Conservation (phyloP, 495 filamentous ascomycete genomes). For the Neurospora sp. region DNA sequence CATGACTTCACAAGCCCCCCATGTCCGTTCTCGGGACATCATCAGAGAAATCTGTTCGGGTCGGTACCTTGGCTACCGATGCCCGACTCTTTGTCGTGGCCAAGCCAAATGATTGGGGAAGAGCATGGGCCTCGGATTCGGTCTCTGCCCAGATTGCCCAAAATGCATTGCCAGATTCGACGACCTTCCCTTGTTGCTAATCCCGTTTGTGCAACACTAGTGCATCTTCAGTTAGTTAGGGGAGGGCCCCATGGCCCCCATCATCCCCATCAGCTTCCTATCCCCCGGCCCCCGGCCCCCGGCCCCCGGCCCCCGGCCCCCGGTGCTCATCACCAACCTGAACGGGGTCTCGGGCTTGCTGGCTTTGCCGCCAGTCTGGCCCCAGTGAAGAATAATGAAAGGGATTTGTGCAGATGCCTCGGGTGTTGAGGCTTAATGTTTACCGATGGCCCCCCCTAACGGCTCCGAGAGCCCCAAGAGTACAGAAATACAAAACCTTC, state of each 20-base stretch:
- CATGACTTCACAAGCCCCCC: background rate
- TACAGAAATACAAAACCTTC: background rate
- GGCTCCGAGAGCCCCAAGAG: background rate
- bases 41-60: background rate
- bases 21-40: background rate
- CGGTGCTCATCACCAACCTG: background rate
- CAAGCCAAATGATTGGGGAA: background rate
- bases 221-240: background rate
- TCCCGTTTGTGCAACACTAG: background rate
- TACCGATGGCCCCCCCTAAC: background rate
- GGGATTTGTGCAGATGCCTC: background rate
- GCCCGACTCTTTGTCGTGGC: background rate
- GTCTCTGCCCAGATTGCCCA: background rate
- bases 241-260: background rate
- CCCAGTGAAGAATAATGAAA: background rate
- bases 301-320: background rate
- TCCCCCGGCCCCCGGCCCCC: background rate
- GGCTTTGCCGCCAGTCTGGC: background rate
- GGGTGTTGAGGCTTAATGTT: background rate
- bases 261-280: too few relatives aligned
- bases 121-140: background rate
- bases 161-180: background rate
- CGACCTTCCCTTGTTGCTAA: background rate
- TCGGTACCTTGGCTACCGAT: background rate
- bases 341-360: background rate